These are phyloP conservation scores for Verbascum thapsus DNA, from an alignment of 257 asterid species.

Conservation along the genomic window DNA sequence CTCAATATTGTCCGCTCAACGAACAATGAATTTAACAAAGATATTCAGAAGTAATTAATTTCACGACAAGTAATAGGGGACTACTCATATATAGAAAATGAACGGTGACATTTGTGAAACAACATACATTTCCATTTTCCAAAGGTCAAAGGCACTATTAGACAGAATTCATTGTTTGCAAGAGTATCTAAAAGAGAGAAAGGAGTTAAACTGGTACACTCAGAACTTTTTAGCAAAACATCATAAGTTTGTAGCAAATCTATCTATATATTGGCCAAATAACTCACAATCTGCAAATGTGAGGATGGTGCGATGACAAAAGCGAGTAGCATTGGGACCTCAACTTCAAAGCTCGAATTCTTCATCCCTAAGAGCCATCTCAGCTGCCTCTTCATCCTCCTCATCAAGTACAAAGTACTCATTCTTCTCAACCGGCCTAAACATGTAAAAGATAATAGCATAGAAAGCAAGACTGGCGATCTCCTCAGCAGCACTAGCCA, in stretches of 20 bases:
- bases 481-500: constrained; percentile 91
- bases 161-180: constrained; percentile 32
- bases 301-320: constrained; percentile 31
- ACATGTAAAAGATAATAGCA: constrained; percentile 85
- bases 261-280: constrained; percentile 34
- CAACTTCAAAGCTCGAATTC: constrained; percentile 83
- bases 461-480: constrained; percentile 86
- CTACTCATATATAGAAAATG: not conserved
- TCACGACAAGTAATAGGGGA: not conserved
- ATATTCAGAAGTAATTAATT: constrained; percentile 4
- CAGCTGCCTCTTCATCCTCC: constrained; percentile 92
- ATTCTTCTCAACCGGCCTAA: constrained; percentile 88
- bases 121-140: not conserved
- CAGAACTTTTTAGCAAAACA: too few species aligned
- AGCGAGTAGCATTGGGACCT: constrained; percentile 32
- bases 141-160: constrained; percentile 28
- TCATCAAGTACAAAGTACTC: constrained; percentile 89
- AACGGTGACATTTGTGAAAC: not conserved
- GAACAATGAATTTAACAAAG: constrained; percentile 13
- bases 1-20: constrained; percentile 3
- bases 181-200: constrained; percentile 19
- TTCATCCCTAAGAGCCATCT: constrained; percentile 83
- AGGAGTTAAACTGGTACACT: constrained; percentile 30
- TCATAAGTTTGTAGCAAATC: constrained; percentile 36
- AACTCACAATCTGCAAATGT: constrained; percentile 43